Percentiles rank a stretch among this genome's conserved stretches.
These are phyloP conservation scores for Tilletia horrida DNA, from an alignment of 1,284 basidiomycete species.

Conservation along the genomic window DNA sequence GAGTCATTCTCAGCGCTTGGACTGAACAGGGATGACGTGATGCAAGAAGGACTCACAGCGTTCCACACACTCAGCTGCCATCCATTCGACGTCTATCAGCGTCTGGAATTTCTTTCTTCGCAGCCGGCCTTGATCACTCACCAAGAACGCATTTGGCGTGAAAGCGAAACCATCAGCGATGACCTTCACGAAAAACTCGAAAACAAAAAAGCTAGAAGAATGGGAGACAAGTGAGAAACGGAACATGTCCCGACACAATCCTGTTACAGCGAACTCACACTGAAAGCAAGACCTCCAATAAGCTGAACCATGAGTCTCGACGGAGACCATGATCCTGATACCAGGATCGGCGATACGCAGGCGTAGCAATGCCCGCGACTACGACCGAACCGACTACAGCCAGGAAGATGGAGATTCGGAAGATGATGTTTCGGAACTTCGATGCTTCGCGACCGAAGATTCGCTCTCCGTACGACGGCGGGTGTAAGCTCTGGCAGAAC, in stretches of 20 bases:
- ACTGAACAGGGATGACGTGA: neutral
- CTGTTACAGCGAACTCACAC: neutral
- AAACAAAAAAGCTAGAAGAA: constrained; percentile 64
- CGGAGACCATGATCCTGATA: constrained; percentile 64
- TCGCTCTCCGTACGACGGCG: constrained; percentile 75
- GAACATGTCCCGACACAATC: neutral
- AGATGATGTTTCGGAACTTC: constrained; percentile 65
- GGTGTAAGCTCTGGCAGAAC: constrained; percentile 78
- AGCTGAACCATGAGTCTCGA: constrained; percentile 80
- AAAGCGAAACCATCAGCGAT: constrained; percentile 82
- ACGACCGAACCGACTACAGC: constrained; percentile 79
- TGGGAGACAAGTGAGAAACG: neutral
- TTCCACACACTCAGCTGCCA: constrained; percentile 78
- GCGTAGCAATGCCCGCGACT: constrained; percentile 81
- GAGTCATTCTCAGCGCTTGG: neutral
- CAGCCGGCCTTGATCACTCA: neutral
- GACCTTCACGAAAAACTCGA: constrained; percentile 86
- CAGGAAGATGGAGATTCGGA: constrained; percentile 72
- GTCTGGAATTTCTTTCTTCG: too few relatives aligned
- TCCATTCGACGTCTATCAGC: too few relatives aligned
- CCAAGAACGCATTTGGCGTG: constrained; percentile 86
- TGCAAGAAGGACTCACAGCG: constrained; percentile 49
- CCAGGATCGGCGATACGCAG: constrained; percentile 75
- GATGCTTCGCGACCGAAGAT: constrained; percentile 59
- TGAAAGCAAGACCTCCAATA: constrained; percentile 75